Conservation (phyloP, 2,329 filamentous ascomycete species). For the Cephalotrichum gorgonifer region DNA sequence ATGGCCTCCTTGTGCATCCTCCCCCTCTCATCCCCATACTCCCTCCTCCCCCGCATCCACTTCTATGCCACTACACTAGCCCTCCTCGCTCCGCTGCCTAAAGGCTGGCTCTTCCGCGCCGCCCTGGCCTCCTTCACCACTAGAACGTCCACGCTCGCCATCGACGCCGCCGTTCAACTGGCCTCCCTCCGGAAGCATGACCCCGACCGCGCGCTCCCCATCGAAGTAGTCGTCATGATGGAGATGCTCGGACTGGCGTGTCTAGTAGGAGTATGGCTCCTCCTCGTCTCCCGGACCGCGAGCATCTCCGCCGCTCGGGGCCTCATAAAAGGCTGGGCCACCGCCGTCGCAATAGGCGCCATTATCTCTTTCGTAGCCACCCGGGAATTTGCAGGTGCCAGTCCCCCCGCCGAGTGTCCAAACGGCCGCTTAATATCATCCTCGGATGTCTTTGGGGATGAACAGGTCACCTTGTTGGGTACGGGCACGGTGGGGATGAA, state of each 20-base stretch:
- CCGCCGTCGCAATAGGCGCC: slow-evolving; percentile 5
- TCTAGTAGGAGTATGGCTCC: slow-evolving; percentile 8
- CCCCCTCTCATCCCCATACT: slow-evolving; percentile 8
- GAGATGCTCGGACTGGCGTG: slow-evolving; percentile 9
- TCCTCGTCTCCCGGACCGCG: slow-evolving; percentile 7
- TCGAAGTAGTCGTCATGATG: slow-evolving; percentile 9
- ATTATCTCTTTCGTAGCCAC: slow-evolving; percentile 4
- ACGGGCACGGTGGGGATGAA: neutral
- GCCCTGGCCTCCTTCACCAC: slow-evolving; percentile 9
- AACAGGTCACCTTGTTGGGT: no score
- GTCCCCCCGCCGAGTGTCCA: no score
- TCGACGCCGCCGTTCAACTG: slow-evolving; percentile 8
- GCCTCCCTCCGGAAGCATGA: neutral
- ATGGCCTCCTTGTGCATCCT: slow-evolving; percentile 8
- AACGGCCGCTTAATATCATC: no score
- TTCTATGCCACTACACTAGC: slow-evolving; percentile 6
- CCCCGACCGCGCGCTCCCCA: neutral
- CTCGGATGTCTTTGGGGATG: neutral
- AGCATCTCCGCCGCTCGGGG: slow-evolving; percentile 7
- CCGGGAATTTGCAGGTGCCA: neutral
- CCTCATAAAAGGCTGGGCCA: slow-evolving; percentile 9
- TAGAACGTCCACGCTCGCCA: slow-evolving; percentile 6
- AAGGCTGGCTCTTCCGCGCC: slow-evolving; percentile 10
- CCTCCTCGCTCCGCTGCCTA: slow-evolving; percentile 7
- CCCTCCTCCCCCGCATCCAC: slow-evolving; percentile 7